These are phyloP conservation scores for Nemania sp. DNA, from an alignment of 2,329 filamentous ascomycete genomes.

Conservation along the genomic window DNA sequence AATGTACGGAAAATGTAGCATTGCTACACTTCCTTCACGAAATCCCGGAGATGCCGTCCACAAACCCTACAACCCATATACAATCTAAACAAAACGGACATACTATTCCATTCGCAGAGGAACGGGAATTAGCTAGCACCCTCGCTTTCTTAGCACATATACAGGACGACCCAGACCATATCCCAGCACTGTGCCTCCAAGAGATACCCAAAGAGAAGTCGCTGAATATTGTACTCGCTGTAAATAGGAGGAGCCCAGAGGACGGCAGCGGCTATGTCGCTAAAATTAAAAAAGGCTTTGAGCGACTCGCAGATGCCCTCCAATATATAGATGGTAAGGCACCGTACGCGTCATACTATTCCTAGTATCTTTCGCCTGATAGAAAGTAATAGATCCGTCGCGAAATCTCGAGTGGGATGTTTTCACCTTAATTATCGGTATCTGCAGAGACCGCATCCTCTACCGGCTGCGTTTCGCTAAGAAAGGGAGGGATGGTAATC, in stretches of 20 bases:
- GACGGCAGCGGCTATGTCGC: background rate
- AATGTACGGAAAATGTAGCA: conserved; percentile 48
- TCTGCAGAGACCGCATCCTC: conserved; percentile 40
- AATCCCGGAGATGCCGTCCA: conserved; percentile 41
- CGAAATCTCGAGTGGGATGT: conserved; percentile 38
- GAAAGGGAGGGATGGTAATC: background rate
- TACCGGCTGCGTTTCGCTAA: conserved; percentile 26
- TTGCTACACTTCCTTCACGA: conserved; percentile 46
- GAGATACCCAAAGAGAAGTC: conserved; percentile 37
- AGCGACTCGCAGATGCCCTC: conserved; percentile 10
- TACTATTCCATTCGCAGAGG: conserved; percentile 50
- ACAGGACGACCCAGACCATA: conserved; percentile 47
- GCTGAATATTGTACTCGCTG: conserved; percentile 50
- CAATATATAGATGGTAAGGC: conserved; percentile 1
- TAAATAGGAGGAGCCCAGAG: conserved; percentile 46
- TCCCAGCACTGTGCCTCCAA: conserved; percentile 53
- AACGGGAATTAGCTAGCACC: conserved; percentile 47
- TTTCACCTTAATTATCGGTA: conserved; percentile 35
- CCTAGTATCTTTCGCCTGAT: no score
- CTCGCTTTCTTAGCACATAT: conserved; percentile 53
- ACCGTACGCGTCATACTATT: background rate
- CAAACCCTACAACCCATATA: conserved; percentile 30
- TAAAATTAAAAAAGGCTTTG: conserved; percentile 12
- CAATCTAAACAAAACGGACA: conserved; percentile 36
- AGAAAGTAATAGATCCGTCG: background rate